These are phyloP conservation scores for Phaeolepiota aurea DNA, from an alignment of 768 basidiomycete genomes.

Conservation along the genomic window DNA sequence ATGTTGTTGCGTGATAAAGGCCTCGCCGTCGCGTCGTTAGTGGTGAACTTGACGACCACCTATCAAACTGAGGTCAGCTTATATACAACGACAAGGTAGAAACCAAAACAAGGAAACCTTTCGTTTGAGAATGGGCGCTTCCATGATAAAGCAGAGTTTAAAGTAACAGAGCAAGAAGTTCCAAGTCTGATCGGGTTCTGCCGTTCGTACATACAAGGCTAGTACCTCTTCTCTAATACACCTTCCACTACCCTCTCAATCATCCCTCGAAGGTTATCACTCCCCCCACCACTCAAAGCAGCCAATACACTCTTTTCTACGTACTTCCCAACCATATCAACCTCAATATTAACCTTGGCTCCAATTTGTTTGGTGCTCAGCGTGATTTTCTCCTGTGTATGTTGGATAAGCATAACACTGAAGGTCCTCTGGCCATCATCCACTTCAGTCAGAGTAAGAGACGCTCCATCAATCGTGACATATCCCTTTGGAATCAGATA, in stretches of 20 bases:
- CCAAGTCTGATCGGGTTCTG: background rate
- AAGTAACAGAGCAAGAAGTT: no score
- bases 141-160: no score
- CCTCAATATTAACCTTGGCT: slow-evolving; percentile 88
- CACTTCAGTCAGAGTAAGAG: slow-evolving; percentile 83
- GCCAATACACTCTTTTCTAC: slow-evolving; percentile 77
- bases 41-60: slow-evolving; percentile 46
- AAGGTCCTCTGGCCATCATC: slow-evolving; percentile 56
- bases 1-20: slow-evolving; percentile 17
- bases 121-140: slow-evolving; percentile 26
- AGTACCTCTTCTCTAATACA: slow-evolving; percentile 34
- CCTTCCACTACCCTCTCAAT: slow-evolving; percentile 55
- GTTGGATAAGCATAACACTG: slow-evolving; percentile 90
- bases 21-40: slow-evolving; percentile 23
- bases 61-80: no score
- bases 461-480: slow-evolving; percentile 89
- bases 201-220: background rate
- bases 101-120: slow-evolving; percentile 34
- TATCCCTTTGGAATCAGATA: slow-evolving; percentile 95
- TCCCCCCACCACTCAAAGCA: slow-evolving; percentile 49
- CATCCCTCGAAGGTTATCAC: slow-evolving; percentile 34
- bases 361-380: slow-evolving; percentile 69
- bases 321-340: slow-evolving; percentile 91
- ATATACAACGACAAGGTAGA: no score
- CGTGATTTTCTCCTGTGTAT: slow-evolving; percentile 86